These are phyloP conservation scores for Yamadazyma siamensis DNA, from an alignment of 1,139 yeast species.

Conservation along the genomic window DNA sequence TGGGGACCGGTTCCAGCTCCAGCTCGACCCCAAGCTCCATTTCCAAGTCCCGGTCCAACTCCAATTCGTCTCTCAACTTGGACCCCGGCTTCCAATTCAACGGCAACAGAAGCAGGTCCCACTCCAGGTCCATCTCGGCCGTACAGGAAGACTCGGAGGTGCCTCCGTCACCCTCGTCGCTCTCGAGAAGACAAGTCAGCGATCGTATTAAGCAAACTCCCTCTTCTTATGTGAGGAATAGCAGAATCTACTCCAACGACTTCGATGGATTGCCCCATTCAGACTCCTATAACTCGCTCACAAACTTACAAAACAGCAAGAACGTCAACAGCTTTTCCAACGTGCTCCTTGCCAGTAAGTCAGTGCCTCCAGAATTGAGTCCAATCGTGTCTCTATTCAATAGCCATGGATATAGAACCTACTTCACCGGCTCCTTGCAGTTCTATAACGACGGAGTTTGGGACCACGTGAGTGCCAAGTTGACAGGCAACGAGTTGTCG, in stretches of 20 bases:
- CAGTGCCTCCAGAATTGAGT: slow-evolving; percentile 35
- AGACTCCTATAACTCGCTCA: slow-evolving; percentile 15
- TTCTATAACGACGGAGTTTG: slow-evolving; percentile 23
- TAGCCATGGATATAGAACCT: slow-evolving; percentile 40
- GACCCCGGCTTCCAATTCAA: no score
- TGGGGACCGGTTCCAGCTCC: slow-evolving; percentile 5
- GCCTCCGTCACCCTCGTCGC: slow-evolving; percentile 12
- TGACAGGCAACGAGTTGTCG: slow-evolving; percentile 52
- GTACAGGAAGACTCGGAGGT: slow-evolving; percentile 8
- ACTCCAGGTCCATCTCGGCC: slow-evolving; percentile 5
- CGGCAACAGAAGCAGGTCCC: slow-evolving; percentile 6
- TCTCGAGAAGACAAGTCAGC: slow-evolving; percentile 11
- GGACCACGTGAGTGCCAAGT: slow-evolving; percentile 41
- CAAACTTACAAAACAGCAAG: slow-evolving; percentile 6
- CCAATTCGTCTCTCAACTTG: slow-evolving; percentile 1
- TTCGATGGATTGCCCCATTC: slow-evolving; percentile 12
- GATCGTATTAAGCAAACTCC: slow-evolving; percentile 35
- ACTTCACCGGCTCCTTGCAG: slow-evolving; percentile 31
- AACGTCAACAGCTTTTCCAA: slow-evolving; percentile 19
- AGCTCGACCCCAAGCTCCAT: slow-evolving; percentile 3
- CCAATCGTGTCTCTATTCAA: slow-evolving; percentile 42
- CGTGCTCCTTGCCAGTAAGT: slow-evolving; percentile 19
- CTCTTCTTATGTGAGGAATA: slow-evolving; percentile 37
- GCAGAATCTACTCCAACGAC: slow-evolving; percentile 28
- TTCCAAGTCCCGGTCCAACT: slow-evolving; percentile 5